Base-by-base conservation (phyloP, 108 stramenopile species). In the Cyclostephanos tholiformis region DNA sequence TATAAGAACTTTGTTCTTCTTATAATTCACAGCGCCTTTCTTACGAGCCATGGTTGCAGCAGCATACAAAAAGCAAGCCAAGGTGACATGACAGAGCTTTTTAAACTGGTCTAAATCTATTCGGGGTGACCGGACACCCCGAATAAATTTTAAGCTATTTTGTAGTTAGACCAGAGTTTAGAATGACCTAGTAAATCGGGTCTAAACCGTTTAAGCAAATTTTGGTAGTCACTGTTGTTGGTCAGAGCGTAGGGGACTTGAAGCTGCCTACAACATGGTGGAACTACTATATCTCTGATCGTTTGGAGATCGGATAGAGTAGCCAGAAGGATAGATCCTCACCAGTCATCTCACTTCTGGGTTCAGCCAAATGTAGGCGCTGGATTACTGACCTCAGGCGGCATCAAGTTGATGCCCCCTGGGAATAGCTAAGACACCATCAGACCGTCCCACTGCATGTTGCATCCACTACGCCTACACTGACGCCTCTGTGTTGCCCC, bases 171-270 rank as follows among this genome's bases (percentile, higher is more conserved):
- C n/a, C n/a, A n/a, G n/a, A n/a, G n/a, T n/a, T n/a, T n/a, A n/a
- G n/a, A n/a, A n/a, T n/a, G n/a, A n/a, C n/a, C n/a, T n/a, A n/a
- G n/a, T n/a, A n/a, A n/a, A n/a, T n/a, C n/a, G n/a, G n/a, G n/a
- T n/a, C n/a, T n/a, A n/a, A n/a, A n/a, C n/a, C n/a, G n/a, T n/a
- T n/a, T n/a, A n/a, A n/a, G n/a, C n/a, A n/a, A n/a, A n/a, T n/a
- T n/a, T n/a, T n/a, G n/a, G n/a, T n/a, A n/a, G 32, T 4, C 49
- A 53, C 52, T 25, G 52, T 14, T 53, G 52, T 53, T 53, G 52
- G 52, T 53, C 52, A 25, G 52, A 53, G 25, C 52, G 19, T 25
- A 53, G 52, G 14, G 52, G 52, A 53, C 52, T 53, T 53, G 52
- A 53, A 53, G n/a, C 7, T 53, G 52, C 52, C 25, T 53, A 53